Evolutionary conservation across 495 filamentous ascomycete genomes (phyloP), one percentile per base, ranked within the genome.

Genomic region (Penicillium longicatenatum): DNA sequence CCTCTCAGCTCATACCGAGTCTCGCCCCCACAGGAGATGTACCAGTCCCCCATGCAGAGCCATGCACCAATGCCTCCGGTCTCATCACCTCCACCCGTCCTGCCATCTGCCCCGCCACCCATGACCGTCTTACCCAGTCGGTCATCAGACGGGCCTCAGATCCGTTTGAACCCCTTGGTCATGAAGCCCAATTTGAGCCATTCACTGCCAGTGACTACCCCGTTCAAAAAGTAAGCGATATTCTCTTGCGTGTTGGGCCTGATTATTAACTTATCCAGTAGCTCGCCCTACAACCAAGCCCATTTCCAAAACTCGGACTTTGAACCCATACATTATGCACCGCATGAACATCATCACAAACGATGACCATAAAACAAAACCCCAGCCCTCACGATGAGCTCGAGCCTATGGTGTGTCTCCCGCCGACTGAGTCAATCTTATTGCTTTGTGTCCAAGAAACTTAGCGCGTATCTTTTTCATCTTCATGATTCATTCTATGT

Each of bases 241-340:
- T 2, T 17, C 33, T 33, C 17, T 22, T 7, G 10, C 12, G n/a
- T 6, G 35, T 21, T 16, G 16, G 30, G 12, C 60, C 60, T 44
- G 74, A 11, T 79, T 78, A 57, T 78, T 80, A 60, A 84, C 83
- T 55, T 76, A 78, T 42, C 82, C 58, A 77, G 78, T 56, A 87
- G 83, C 60, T 80, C 77, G 22, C 87, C 90, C 22, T 93, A 89
- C 72, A 93, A 93, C 62, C 85, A 85, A 48, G 89, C 89, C 3
- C 91, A 95, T 72, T 93, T 89, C 72, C 86, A 88, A 60, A 93
- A 92, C 64, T 80, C 86, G 52, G 87, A 93, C 63, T 95, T 95
- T 61, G 90, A 93, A 61, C 91, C 91, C 7, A 80, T 80, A 21
- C 75, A 78, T 55, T 80, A 70, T 67, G 74, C 71, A 51, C 76